A percentile compares a stretch with the other conserved stretches of the same genome.
Conservation (phyloP, 2,329 filamentous ascomycete species). For the Colletotrichum phormii region DNA sequence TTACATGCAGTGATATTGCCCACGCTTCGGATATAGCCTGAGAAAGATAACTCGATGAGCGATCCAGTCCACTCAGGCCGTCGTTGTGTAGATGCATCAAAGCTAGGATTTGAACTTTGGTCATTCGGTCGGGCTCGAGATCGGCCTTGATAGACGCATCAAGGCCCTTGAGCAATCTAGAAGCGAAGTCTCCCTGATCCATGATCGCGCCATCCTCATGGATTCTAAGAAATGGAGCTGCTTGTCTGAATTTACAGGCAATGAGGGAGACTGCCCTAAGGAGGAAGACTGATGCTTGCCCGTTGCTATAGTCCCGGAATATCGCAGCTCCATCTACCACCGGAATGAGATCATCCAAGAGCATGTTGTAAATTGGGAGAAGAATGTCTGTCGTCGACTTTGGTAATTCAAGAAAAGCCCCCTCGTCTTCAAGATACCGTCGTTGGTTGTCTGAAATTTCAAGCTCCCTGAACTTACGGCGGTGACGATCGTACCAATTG, state of each 20-base stretch:
- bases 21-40: constrained; percentile 43
- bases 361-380: constrained; percentile 35
- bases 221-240: constrained; percentile 39
- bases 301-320: constrained; percentile 38
- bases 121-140: constrained; percentile 40
- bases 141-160: constrained; percentile 42
- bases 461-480: background rate
- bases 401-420: constrained; percentile 34
- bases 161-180: constrained; percentile 37
- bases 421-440: constrained; percentile 36
- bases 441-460: constrained; percentile 27
- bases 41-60: constrained; percentile 39
- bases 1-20: constrained; percentile 40
- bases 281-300: constrained; percentile 37
- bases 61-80: constrained; percentile 39
- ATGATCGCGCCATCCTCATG: constrained; percentile 32
- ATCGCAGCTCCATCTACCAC: constrained; percentile 34
- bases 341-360: constrained; percentile 38
- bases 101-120: constrained; percentile 41
- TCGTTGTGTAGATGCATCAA: constrained; percentile 44
- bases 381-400: constrained; percentile 35
- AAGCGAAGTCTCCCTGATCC: constrained; percentile 37
- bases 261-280: constrained; percentile 42
- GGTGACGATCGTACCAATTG: constrained; percentile 37
- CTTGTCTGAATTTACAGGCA: constrained; percentile 41